Evolutionary conservation across 805 yeast species (phyloP).

Genomic region (Myxozyma melibiosi): DNA sequence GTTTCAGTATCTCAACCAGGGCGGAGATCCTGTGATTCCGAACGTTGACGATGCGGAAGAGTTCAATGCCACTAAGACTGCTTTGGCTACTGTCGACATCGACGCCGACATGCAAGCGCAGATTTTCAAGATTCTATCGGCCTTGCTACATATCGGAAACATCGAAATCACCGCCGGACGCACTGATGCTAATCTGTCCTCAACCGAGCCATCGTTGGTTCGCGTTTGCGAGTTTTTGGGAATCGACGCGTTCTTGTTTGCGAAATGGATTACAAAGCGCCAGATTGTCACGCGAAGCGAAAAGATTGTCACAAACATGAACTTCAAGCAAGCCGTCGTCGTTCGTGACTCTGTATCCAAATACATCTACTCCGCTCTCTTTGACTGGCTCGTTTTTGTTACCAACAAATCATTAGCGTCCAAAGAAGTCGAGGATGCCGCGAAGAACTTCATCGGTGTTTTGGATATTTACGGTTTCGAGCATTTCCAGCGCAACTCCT

Average conservation of each 20-base stretch:
- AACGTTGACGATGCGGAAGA: constrained; percentile 85
- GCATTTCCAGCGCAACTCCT: constrained; percentile 90
- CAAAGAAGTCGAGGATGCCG: constrained; percentile 60
- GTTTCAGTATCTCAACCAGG: constrained; percentile 84
- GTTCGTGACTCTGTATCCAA: constrained; percentile 98
- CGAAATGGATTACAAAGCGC: constrained; percentile 90
- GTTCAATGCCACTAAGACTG: constrained; percentile 71
- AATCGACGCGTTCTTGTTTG: constrained; percentile 68
- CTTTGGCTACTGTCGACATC: constrained; percentile 80
- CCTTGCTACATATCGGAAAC: constrained; percentile 89
- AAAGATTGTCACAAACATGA: constrained; percentile 81
- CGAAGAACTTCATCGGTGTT: constrained; percentile 86
- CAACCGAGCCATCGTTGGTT: constrained; percentile 83
- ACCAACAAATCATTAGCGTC: constrained; percentile 83
- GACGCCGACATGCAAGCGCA: constrained; percentile 57
- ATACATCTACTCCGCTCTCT: constrained; percentile 85
- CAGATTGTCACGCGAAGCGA: constrained; percentile 92
- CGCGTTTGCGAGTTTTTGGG: constrained; percentile 86
- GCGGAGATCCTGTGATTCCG: constrained; percentile 68
- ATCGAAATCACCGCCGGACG: constrained; percentile 82
- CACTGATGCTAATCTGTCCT: constrained; percentile 74
- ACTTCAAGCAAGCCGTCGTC: constrained; percentile 79
- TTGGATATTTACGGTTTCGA: constrained; percentile 97
- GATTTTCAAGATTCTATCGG: constrained; percentile 81
- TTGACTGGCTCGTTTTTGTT: constrained; percentile 90